phyloP scores from a whole-genome alignment of 305 asterid genomes.

The Nicotiana rustica region DNA sequence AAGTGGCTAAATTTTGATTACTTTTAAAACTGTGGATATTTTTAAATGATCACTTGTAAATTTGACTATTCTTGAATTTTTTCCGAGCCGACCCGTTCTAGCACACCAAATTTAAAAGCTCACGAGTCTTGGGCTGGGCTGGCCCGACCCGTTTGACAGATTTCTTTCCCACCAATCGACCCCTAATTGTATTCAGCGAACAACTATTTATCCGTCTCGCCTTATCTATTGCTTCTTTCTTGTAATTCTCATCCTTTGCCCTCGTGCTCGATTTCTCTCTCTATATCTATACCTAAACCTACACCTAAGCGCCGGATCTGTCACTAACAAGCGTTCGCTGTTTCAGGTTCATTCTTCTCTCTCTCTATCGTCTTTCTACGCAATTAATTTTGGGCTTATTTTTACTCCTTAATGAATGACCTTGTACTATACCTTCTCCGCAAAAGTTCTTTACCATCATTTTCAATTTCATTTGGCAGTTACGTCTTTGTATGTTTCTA shows the following conservation, averaged over 20 bases:
- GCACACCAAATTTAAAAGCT: too few relatives aligned
- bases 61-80: too few relatives aligned
- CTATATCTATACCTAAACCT: background rate
- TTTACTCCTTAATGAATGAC: background rate
- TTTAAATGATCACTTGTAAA: too few relatives aligned
- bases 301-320: constrained; percentile 14
- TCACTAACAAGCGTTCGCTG: background rate
- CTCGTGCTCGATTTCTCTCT: background rate
- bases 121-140: too few relatives aligned
- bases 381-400: background rate
- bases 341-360: background rate
- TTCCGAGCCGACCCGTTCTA: too few relatives aligned
- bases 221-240: constrained; percentile 9
- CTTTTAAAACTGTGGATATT: too few relatives aligned
- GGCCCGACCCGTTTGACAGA: too few relatives aligned
- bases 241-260: background rate
- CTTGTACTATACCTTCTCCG: background rate
- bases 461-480: background rate
- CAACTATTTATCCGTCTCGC: background rate
- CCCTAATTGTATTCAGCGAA: too few relatives aligned
- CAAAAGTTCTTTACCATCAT: background rate
- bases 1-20: too few relatives aligned
- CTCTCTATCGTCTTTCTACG: background rate
- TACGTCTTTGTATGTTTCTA: background rate
- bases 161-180: too few relatives aligned